Base-by-base conservation (phyloP, 192 early-diverging fungal genomes). In the Umbelopsis sp. region DNA sequence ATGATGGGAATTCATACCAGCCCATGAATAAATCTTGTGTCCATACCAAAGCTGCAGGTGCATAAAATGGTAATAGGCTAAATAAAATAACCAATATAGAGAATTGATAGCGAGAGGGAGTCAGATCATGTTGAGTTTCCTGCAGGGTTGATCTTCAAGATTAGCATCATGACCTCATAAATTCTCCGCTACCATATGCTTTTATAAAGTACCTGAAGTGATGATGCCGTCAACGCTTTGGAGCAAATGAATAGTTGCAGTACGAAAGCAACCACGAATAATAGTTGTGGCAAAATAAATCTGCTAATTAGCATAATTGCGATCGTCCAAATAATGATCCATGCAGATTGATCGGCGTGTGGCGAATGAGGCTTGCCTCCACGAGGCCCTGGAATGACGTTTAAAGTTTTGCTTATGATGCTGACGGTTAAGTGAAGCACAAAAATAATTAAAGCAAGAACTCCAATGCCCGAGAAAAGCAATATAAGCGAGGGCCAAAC, bases 81-180 rank as follows among this genome's bases (percentile, higher is more conserved):
- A 30, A 61, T 16, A 61, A 18, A 18, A 61, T 61, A 16, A 61
- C 55, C 25, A 61, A 30, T 18, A 61, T 30, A 30, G 55, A 61
- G 18, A 61, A 61, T 30, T 33, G 13, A 15, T 7, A 61, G 12
- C 55, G 55, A 35, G 18, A 37, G 37, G 4, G 55, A 61, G 12
- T 33, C 11, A 25, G 25, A 22, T 1, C 51, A 2, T 52, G n/a
- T 25, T 52, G 16, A 51, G 50, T 22, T 6, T 21, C 22, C 21
- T 35, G 33, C 27, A 61, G 16, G 48, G 48, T 49, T 49, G 37
- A 41, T 41, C 37, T 41, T 41, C 10, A 10, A 41, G 37, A 41
- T 41, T 41, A 30, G 27, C 25, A 61, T 3, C 4, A 35, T 61
- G 55, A 61, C 15, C 30, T 61, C 55, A 61, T 61, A 1, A n/a